Conservation (phyloP, 495 filamentous ascomycete genomes). For the Thozetella sp. region DNA sequence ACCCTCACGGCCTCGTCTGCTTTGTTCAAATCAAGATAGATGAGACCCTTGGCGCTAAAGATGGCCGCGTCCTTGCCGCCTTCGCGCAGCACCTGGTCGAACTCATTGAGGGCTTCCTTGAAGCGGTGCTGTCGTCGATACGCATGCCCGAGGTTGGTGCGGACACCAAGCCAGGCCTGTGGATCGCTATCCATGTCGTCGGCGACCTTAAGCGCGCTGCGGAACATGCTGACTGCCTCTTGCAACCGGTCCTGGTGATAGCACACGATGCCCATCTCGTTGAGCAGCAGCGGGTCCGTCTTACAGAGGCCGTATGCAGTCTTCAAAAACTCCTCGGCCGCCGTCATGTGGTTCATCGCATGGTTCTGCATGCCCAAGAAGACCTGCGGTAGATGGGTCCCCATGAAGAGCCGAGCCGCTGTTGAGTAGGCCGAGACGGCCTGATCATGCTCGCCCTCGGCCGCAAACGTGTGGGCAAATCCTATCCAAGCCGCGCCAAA, state of each 20-base stretch:
- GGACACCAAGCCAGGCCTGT: constrained; percentile 82
- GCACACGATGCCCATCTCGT: constrained; percentile 91
- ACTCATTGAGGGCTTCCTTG: constrained; percentile 73
- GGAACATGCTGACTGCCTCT: constrained; percentile 73
- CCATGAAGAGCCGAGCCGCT: constrained; percentile 92
- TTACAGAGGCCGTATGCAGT: constrained; percentile 78
- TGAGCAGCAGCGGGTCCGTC: constrained; percentile 86
- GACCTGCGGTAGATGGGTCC: constrained; percentile 93
- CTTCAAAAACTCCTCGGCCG: constrained; percentile 94
- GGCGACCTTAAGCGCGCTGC: constrained; percentile 72
- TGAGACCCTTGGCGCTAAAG: constrained; percentile 74
- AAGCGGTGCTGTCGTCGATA: constrained; percentile 72
- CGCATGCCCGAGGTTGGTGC: constrained; percentile 88
- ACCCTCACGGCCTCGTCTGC: constrained; percentile 68
- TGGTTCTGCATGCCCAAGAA: constrained; percentile 99
- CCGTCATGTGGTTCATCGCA: constrained; percentile 88
- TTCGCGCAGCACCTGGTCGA: constrained; percentile 78
- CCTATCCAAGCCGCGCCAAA: constrained; percentile 99
- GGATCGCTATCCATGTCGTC: constrained; percentile 79
- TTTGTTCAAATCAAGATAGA: constrained; percentile 67
- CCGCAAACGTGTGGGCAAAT: constrained; percentile 99
- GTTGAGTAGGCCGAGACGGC: constrained; percentile 98
- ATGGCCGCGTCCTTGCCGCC: constrained; percentile 72
- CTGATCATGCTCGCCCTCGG: constrained; percentile 99
- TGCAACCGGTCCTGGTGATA: constrained; percentile 86